A percentile compares a stretch with the other conserved stretches of the same genome.
These are phyloP conservation scores for Warburgia ugandensis DNA, from an alignment of 164 flowering plant genomes.

Conservation along the genomic window DNA sequence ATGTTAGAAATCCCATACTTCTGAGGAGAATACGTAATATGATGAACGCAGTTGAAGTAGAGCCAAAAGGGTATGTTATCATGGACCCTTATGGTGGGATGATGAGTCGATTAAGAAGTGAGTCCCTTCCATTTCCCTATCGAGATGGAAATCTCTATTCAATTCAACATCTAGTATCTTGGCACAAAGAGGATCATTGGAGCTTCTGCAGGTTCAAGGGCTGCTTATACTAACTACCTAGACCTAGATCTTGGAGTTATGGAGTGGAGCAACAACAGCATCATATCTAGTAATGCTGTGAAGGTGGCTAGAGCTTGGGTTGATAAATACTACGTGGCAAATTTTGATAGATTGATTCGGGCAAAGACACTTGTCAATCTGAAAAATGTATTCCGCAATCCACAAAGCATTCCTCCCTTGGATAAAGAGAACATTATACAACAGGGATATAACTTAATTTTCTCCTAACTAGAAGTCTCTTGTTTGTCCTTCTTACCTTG, in stretches of 20 bases:
- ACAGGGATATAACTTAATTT: too few species aligned
- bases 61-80: conserved; percentile 22
- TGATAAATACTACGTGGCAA: conserved; percentile 47
- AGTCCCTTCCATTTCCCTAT: conserved; percentile 21
- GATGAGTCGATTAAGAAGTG: conserved; percentile 14
- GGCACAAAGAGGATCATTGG: conserved; percentile 16
- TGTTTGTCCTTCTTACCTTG: too few species aligned
- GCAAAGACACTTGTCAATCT: conserved; percentile 46
- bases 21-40: conserved; percentile 5
- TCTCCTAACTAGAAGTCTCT: too few species aligned
- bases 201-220: conserved; percentile 18
- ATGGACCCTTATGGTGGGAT: conserved; percentile 27
- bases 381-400: conserved; percentile 32
- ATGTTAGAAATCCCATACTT: conserved; percentile 12
- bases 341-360: conserved; percentile 43
- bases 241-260: conserved; percentile 28
- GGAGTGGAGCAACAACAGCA: not conserved
- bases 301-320: conserved; percentile 47
- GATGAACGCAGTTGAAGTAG: conserved; percentile 7
- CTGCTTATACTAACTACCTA: conserved; percentile 26
- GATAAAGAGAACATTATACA: too few species aligned
- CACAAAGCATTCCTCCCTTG: conserved; percentile 61
- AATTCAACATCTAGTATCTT: conserved; percentile 20
- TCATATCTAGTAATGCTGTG: conserved; percentile 6
- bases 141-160: conserved; percentile 21